Evolutionary conservation across 2,329 filamentous ascomycete genomes (phyloP).

Genomic region (Phyllosticta citribraziliensis): DNA sequence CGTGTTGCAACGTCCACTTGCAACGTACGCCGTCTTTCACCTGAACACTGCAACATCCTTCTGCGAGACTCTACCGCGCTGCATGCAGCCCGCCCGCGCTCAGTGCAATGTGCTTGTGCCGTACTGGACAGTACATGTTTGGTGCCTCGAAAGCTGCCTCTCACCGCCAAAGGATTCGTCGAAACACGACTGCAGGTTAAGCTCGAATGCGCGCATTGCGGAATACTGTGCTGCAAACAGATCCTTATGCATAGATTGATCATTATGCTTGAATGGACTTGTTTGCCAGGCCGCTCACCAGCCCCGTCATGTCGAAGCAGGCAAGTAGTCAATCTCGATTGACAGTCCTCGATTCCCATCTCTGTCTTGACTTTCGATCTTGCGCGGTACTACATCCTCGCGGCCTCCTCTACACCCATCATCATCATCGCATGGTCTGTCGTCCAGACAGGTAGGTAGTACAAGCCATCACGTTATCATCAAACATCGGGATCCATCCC

Average conservation of each 20-base stretch:
- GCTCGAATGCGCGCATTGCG: not conserved
- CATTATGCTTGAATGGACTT: too few species aligned
- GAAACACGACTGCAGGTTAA: not conserved
- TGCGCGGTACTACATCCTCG: too few species aligned
- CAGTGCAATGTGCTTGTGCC: not conserved
- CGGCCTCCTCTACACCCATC: too few species aligned
- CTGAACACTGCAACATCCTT: not conserved
- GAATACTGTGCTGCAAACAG: not conserved
- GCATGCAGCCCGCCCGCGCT: not conserved
- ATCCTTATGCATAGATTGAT: not conserved
- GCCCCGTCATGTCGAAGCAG: too few species aligned
- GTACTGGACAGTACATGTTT: not conserved
- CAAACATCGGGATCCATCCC: too few species aligned
- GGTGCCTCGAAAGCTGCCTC: not conserved
- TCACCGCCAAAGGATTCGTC: not conserved
- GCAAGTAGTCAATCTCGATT: too few species aligned
- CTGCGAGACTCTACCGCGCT: not conserved
- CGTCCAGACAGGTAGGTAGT: too few species aligned
- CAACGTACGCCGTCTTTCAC: not conserved
- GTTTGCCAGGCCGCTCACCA: too few species aligned
- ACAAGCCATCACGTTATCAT: too few species aligned
- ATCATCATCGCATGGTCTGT: too few species aligned
- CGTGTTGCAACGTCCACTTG: not conserved
- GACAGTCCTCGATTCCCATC: too few species aligned
- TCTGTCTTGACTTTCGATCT: too few species aligned